Percentiles rank a stretch among this genome's conserved stretches.
These are phyloP conservation scores for Brasilioporus rufonigricans DNA, from an alignment of 768 basidiomycete genomes.

Conservation along the genomic window DNA sequence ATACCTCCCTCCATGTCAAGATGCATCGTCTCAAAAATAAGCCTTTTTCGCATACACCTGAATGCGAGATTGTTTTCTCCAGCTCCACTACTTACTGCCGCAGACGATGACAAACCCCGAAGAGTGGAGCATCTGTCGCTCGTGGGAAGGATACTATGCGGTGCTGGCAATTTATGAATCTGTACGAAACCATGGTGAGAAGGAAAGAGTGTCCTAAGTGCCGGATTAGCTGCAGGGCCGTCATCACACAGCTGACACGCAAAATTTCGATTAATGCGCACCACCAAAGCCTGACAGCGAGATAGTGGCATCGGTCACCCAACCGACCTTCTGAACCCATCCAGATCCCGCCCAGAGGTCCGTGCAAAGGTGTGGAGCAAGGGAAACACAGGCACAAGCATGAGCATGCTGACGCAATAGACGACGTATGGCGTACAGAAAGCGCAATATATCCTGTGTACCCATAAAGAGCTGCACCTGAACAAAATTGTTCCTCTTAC, in stretches of 20 bases:
- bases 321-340: slow-evolving; percentile 78
- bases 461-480: slow-evolving; percentile 1
- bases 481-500: slow-evolving; percentile 37
- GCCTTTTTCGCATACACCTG: slow-evolving; percentile 82
- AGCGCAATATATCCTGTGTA: slow-evolving; percentile 62
- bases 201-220: slow-evolving; percentile 70
- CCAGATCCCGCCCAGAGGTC: slow-evolving; percentile 60
- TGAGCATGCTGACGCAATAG: slow-evolving; percentile 56
- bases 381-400: slow-evolving; percentile 64
- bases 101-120: slow-evolving; percentile 68
- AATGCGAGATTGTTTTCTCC: slow-evolving; percentile 97
- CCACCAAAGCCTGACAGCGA: slow-evolving; percentile 78
- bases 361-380: slow-evolving; percentile 61
- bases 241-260: slow-evolving; percentile 8
- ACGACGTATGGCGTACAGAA: slow-evolving; percentile 66
- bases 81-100: slow-evolving; percentile 52
- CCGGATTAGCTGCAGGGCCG: slow-evolving; percentile 62
- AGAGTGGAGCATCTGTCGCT: slow-evolving; percentile 83
- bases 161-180: slow-evolving; percentile 72
- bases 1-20: slow-evolving; percentile 86
- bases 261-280: slow-evolving; percentile 34
- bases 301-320: slow-evolving; percentile 75
- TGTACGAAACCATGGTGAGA: slow-evolving; percentile 84
- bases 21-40: slow-evolving; percentile 90
- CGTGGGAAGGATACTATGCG: slow-evolving; percentile 69